Base-by-base conservation (phyloP, 768 basidiomycete genomes). In the Hebeloma cylindrosporum region DNA sequence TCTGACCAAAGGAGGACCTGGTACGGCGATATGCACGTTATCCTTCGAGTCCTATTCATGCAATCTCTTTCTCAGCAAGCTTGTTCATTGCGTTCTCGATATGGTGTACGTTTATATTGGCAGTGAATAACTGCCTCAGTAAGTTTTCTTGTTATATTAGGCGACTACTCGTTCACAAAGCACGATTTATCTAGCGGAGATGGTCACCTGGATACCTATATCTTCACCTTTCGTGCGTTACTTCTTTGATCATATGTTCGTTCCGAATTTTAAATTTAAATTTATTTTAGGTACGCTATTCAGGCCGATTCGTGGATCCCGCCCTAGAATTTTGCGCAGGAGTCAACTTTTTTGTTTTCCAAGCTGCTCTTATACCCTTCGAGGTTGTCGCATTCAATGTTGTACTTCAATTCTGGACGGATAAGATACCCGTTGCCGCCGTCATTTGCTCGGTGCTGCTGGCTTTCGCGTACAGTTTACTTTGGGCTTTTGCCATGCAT, bases 181-280 rank as follows among this genome's bases (percentile, higher is more conserved):
- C 3, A 13, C 26, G 57, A 68, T 41, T 67, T 32, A 18, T 22
- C 14, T 50, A 77, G 88, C 84, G 27, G 88, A 91, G 63, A 88
- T 89, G 87, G 85, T 86, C 22, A 78, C 82, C n/a, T 83, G 80
- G 68, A 85, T 86, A 4, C 88, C 88, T 4, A 81, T 89, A 52
- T 79, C 85, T 5, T 86, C 88, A 4, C 82, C 85, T 4, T 88
- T 88, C 60, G 81, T 85, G 47, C 29, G 73, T 59, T 35, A 45
- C 16, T 17, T n/a, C 8, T 20, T 26, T 27, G 1, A 33, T 36
- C 17, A 27, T n/a, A 23, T 41, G 10, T 18, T 32, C 21, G 11
- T 4, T 3, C 23, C 8, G 30, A 9, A 31, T n/a, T 17, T 25
- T 30, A 13, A 31, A 6, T 31, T 25, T 20, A 36, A 29, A 14